A percentile compares a stretch with the other conserved stretches of the same genome.
Evolutionary conservation across 1,139 yeast species (phyloP).

Genomic region (Geotrichum restrictum): DNA sequence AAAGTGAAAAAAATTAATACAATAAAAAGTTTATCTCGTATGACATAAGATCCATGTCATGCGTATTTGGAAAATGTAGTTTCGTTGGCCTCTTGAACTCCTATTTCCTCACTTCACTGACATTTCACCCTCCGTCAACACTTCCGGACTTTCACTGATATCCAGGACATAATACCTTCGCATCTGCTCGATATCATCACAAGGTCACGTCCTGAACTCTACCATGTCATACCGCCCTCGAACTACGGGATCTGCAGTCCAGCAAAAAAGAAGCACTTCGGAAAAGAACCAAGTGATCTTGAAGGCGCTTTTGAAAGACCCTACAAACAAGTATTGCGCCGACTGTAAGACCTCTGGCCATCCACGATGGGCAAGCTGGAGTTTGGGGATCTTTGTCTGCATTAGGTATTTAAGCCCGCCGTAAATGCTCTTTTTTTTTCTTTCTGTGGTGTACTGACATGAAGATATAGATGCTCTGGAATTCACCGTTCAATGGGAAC

Average conservation of each 20-base stretch:
- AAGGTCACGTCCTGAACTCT: neutral
- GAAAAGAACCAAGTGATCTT: conserved; percentile 64
- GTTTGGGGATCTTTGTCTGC: conserved; percentile 85
- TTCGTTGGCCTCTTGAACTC: conserved; percentile 2
- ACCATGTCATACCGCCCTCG: conserved; percentile 7
- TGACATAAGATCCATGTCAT: neutral
- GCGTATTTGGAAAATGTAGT: neutral
- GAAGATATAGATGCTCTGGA: conserved; percentile 77
- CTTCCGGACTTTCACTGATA: too few species aligned
- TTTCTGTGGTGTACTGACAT: neutral
- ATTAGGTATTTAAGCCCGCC: conserved; percentile 41
- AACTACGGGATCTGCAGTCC: conserved; percentile 9
- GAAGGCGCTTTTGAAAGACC: conserved; percentile 68
- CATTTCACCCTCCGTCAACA: neutral
- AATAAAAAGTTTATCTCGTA: neutral
- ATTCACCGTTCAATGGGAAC: conserved; percentile 94
- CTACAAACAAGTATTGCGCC: conserved; percentile 74
- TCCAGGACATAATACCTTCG: too few species aligned
- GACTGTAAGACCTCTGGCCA: conserved; percentile 87
- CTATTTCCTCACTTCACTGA: neutral
- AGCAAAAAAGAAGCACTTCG: conserved; percentile 20
- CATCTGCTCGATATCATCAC: too few species aligned
- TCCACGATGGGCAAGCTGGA: conserved; percentile 99
- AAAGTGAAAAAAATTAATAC: neutral
- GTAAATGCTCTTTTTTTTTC: neutral